These are phyloP conservation scores for Fusarium nelsonii DNA, from an alignment of 2,329 filamentous ascomycete species.

Conservation along the genomic window DNA sequence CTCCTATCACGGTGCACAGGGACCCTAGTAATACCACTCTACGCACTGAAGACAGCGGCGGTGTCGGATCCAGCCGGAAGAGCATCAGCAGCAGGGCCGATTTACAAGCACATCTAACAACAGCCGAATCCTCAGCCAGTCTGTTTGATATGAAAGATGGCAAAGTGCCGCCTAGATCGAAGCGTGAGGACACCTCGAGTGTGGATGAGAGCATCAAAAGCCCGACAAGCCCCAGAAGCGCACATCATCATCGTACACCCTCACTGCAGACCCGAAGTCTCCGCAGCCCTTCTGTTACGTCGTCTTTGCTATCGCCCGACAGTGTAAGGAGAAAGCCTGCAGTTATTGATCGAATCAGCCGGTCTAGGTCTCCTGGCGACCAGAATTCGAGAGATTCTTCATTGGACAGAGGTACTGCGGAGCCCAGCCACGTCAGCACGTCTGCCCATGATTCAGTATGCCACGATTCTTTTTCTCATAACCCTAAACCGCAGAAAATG, in stretches of 20 bases:
- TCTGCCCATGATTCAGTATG: slow-evolving; percentile 70
- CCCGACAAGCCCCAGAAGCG: slow-evolving; percentile 59
- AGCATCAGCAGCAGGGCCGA: slow-evolving; percentile 60
- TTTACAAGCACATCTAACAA: slow-evolving; percentile 52
- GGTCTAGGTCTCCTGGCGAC: slow-evolving; percentile 57
- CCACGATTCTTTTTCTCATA: slow-evolving; percentile 67
- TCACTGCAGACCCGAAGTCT: slow-evolving; percentile 53
- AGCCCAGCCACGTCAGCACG: slow-evolving; percentile 68
- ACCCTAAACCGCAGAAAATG: slow-evolving; percentile 59
- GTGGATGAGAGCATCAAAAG: slow-evolving; percentile 63
- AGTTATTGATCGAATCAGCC: slow-evolving; percentile 68
- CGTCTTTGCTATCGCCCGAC: slow-evolving; percentile 54
- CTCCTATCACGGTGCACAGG: slow-evolving; percentile 64
- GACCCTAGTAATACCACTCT: slow-evolving; percentile 60
- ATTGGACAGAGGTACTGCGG: slow-evolving; percentile 67
- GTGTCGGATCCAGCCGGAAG: slow-evolving; percentile 54
- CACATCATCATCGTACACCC: slow-evolving; percentile 49
- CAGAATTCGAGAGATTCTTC: slow-evolving; percentile 69
- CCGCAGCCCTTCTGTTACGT: slow-evolving; percentile 52
- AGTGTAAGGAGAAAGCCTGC: slow-evolving; percentile 61
- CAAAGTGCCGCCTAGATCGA: slow-evolving; percentile 51
- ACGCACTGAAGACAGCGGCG: slow-evolving; percentile 60
- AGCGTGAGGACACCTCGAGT: slow-evolving; percentile 60
- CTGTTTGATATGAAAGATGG: slow-evolving; percentile 57
- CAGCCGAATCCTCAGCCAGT: slow-evolving; percentile 53